Evolutionary conservation across 352 stramenopile species (phyloP).

Genomic region (Globisporangium lucens): DNA sequence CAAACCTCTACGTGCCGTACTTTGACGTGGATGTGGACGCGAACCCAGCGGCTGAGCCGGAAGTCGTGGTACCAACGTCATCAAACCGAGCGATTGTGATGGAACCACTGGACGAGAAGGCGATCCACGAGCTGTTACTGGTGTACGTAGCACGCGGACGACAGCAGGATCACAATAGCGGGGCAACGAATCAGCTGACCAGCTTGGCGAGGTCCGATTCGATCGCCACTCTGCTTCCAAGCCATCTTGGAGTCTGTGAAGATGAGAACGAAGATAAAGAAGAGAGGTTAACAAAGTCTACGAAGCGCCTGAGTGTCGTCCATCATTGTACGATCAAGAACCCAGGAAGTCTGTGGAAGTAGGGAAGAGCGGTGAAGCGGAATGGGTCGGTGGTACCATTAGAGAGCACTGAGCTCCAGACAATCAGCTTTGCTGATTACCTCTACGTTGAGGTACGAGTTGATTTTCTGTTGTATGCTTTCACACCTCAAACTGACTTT

Average conservation of each 20-base stretch:
- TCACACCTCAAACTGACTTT: neutral
- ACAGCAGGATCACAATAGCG: neutral
- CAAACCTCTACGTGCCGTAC: conserved; percentile 31
- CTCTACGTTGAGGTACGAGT: conserved; percentile 17
- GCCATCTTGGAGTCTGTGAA: neutral
- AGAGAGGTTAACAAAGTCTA: neutral
- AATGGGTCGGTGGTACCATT: neutral
- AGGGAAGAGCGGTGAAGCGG: conserved; percentile 3
- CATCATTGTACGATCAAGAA: conserved; percentile 32
- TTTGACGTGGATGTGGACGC: neutral
- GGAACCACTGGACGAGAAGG: conserved; percentile 20
- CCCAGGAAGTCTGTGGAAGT: conserved; percentile 21
- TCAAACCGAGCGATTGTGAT: conserved; percentile 14
- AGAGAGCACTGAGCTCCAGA: conserved; percentile 3
- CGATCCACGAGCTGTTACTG: conserved; percentile 38
- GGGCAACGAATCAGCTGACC: conserved; percentile 6
- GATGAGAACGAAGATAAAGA: neutral
- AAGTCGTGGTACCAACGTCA: neutral
- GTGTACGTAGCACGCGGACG: conserved; percentile 28
- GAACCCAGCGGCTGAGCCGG: neutral
- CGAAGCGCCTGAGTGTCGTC: neutral
- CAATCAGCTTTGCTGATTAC: conserved; percentile 7
- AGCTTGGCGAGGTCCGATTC: conserved; percentile 36
- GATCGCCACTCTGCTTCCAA: conserved; percentile 24
- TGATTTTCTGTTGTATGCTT: neutral